phyloP scores from a whole-genome alignment of 1,284 basidiomycete species.

The Irpex lacteus region DNA sequence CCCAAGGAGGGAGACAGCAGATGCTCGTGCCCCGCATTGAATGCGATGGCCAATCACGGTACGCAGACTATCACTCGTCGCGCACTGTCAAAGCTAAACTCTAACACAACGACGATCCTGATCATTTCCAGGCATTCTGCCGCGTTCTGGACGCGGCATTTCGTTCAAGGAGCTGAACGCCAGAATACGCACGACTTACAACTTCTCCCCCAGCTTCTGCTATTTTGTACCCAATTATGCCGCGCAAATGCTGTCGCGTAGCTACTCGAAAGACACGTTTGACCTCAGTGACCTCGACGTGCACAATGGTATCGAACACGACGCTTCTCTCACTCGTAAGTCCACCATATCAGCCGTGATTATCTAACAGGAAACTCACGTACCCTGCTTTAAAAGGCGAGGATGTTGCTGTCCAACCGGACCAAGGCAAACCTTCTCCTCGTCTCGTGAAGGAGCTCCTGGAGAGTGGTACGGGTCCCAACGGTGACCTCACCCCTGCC shows the following conservation, averaged over 20 bases:
- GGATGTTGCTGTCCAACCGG: constrained; percentile 45
- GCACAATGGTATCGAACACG: constrained; percentile 80
- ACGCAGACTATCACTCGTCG: background rate
- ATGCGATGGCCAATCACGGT: constrained; percentile 78
- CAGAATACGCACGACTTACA: constrained; percentile 54
- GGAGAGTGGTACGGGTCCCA: constrained; percentile 51
- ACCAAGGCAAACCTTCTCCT: constrained; percentile 49
- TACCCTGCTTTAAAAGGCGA: constrained; percentile 41
- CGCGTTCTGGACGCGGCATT: constrained; percentile 65
- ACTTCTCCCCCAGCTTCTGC: constrained; percentile 67
- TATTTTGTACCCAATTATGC: constrained; percentile 58
- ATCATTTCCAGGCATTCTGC: constrained; percentile 55
- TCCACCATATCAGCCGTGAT: constrained; percentile 12
- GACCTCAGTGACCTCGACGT: constrained; percentile 62
- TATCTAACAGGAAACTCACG: background rate
- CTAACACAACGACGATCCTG: background rate
- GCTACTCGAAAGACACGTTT: constrained; percentile 55
- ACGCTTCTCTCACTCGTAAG: constrained; percentile 68
- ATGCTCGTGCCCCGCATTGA: constrained; percentile 67
- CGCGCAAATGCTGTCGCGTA: constrained; percentile 53
- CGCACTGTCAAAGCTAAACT: no score
- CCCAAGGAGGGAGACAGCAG: constrained; percentile 63
- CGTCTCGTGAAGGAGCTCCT: constrained; percentile 58
- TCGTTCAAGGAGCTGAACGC: constrained; percentile 54
- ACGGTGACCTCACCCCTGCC: constrained; percentile 48